Percentiles rank a stretch among this genome's conserved stretches.
phyloP scores from a whole-genome alignment of 2,329 filamentous ascomycete genomes.

The Botrytis paeoniae region DNA sequence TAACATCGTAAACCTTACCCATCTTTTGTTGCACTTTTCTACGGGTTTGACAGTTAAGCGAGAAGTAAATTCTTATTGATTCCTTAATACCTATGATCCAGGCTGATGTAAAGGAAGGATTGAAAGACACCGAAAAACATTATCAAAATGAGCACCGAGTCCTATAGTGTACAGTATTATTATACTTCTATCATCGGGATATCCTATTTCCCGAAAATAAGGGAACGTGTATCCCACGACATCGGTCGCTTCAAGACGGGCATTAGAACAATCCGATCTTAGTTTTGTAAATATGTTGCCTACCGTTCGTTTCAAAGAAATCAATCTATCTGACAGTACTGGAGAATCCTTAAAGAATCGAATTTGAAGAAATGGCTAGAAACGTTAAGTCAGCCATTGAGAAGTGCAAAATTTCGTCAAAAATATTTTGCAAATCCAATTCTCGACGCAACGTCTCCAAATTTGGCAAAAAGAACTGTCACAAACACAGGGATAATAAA shows the following conservation, averaged over 20 bases:
- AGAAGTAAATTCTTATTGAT: not conserved
- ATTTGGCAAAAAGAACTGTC: not conserved
- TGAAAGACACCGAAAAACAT: not conserved
- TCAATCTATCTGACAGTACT: not conserved
- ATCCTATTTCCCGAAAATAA: not conserved
- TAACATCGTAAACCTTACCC: not conserved
- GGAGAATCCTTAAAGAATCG: not conserved
- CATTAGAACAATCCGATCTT: not conserved
- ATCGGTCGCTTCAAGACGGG: not conserved
- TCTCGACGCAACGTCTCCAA: not conserved
- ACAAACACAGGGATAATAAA: fast-evolving
- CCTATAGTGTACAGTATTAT: not conserved
- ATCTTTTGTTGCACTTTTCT: not conserved
- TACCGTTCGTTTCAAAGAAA: not conserved
- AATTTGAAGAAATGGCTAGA: not conserved
- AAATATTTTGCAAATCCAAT: not conserved
- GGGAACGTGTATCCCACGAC: not conserved
- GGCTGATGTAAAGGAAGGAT: not conserved
- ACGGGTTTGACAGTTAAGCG: not conserved
- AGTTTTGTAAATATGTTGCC: not conserved
- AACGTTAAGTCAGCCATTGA: not conserved
- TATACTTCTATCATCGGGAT: not conserved
- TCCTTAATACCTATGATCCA: not conserved
- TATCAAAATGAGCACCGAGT: not conserved
- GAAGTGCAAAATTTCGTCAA: not conserved